A percentile compares a stretch with the other conserved stretches of the same genome.
Conservation (phyloP, 306 rosid species). For the Prinsepia uniflora region DNA sequence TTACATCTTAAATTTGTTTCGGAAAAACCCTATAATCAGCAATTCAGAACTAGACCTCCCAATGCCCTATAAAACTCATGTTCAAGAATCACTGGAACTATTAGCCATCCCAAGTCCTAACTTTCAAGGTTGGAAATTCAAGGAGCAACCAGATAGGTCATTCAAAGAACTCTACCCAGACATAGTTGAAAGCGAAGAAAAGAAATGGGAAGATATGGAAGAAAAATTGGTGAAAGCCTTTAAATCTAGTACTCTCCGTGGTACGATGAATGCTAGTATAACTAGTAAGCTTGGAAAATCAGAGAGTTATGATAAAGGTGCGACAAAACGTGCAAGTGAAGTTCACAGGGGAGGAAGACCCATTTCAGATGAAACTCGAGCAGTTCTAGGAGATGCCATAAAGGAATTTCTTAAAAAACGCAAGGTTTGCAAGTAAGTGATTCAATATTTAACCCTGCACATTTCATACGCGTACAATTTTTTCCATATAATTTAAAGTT, state of each 20-base stretch:
- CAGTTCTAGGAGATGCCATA: conserved; percentile 46
- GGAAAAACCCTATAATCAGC: conserved; percentile 45
- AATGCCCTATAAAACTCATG: conserved; percentile 21
- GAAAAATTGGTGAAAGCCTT: neutral
- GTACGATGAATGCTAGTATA: conserved; percentile 30
- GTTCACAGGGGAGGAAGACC: conserved; percentile 39
- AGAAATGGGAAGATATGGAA: conserved; percentile 38
- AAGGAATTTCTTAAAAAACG: conserved; percentile 61
- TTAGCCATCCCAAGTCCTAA: conserved; percentile 50
- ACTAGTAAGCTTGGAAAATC: conserved; percentile 31
- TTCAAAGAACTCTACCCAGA: conserved; percentile 51
- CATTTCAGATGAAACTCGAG: conserved; percentile 77
- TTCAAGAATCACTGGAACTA: conserved; percentile 37
- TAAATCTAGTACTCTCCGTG: conserved; percentile 32
- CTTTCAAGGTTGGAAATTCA: conserved; percentile 44
- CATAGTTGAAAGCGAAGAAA: conserved; percentile 52
- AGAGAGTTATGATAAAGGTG: conserved; percentile 36
- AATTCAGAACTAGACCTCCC: conserved; percentile 38
- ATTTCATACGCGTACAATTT: neutral
- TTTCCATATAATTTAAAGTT: neutral
- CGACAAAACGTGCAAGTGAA: conserved; percentile 32
- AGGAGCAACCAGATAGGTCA: conserved; percentile 40
- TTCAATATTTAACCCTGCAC: neutral
- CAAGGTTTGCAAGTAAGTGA: conserved; percentile 81
- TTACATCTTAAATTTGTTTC: conserved; percentile 41